A percentile compares a stretch with the other conserved stretches of the same genome.
These are phyloP conservation scores for Acanthamoeba castellanii DNA, from an alignment of 208 protist genomes.

Conservation along the genomic window DNA sequence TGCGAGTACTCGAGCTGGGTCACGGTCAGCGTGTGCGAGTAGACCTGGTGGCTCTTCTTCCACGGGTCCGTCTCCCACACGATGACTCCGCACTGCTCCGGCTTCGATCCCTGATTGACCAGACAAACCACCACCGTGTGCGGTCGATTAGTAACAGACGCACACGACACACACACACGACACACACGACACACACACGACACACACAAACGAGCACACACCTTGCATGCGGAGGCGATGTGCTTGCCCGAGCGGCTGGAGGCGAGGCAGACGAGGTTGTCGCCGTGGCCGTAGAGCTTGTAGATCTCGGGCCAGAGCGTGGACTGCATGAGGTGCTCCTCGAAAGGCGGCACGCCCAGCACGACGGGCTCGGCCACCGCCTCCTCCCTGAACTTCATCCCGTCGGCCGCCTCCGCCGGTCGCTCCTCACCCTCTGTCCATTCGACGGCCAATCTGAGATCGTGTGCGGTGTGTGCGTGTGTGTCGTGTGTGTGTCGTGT, in stretches of 20 bases:
- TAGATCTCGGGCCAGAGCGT: constrained; percentile 89
- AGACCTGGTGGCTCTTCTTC: constrained; percentile 74
- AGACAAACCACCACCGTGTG: neutral
- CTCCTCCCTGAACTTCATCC: neutral
- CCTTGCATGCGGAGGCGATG: constrained; percentile 30
- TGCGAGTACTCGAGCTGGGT: constrained; percentile 86
- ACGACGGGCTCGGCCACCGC: constrained; percentile 63
- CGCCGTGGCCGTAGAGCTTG: constrained; percentile 87
- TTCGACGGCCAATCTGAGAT: too few species aligned
- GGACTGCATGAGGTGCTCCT: constrained; percentile 87
- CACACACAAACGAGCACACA: neutral
- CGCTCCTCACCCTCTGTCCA: constrained; percentile 67
- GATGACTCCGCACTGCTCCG: constrained; percentile 69
- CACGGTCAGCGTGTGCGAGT: constrained; percentile 85
- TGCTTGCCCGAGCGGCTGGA: constrained; percentile 62
- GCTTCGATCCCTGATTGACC: neutral
- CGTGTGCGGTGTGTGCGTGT: neutral
- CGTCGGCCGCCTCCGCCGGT: neutral
- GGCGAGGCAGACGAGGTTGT: constrained; percentile 85
- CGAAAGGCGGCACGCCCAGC: constrained; percentile 82
- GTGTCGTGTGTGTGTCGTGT: too few species aligned
- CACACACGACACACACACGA: too few species aligned
- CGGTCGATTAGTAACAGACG: neutral
- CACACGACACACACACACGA: neutral
- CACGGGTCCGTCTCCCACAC: constrained; percentile 82